A percentile compares a stretch with the other conserved stretches of the same genome.
Conservation (phyloP, 352 stramenopile species). For the Phytopythium litorale region DNA sequence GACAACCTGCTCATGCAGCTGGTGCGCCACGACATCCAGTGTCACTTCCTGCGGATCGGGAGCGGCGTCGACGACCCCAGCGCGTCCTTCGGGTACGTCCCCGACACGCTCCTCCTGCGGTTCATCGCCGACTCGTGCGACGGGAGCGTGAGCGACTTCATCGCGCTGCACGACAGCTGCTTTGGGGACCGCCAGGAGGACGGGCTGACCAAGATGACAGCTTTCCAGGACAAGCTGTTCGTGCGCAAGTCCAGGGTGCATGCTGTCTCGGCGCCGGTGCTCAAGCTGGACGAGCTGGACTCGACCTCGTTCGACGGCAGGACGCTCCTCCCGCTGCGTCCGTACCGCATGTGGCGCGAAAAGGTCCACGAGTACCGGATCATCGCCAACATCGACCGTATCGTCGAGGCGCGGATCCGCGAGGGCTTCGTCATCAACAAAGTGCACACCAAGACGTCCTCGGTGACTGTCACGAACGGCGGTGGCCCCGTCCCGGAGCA, state of each 20-base stretch:
- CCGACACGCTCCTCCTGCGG: slow-evolving; percentile 71
- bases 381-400: slow-evolving; percentile 71
- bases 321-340: slow-evolving; percentile 60
- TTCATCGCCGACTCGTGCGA: slow-evolving; percentile 74
- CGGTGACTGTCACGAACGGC: background rate
- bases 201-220: slow-evolving; percentile 50
- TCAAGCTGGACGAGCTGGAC: slow-evolving; percentile 66
- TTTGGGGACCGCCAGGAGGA: slow-evolving; percentile 30
- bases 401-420: slow-evolving; percentile 73
- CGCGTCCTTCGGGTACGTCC: slow-evolving; percentile 81
- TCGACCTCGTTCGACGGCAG: slow-evolving; percentile 66
- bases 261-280: slow-evolving; percentile 54
- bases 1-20: slow-evolving; percentile 88
- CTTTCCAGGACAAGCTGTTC: slow-evolving; percentile 55
- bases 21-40: slow-evolving; percentile 85
- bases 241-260: slow-evolving; percentile 66
- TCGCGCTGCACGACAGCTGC: slow-evolving; percentile 47
- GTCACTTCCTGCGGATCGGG: slow-evolving; percentile 76
- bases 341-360: slow-evolving; percentile 84
- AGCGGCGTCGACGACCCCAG: slow-evolving; percentile 46
- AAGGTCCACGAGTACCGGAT: slow-evolving; percentile 89
- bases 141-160: slow-evolving; percentile 65
- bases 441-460: slow-evolving; percentile 47
- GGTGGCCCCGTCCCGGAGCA: background rate
- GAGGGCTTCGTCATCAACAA: slow-evolving; percentile 87